Percentiles rank a stretch among this genome's conserved stretches.
phyloP scores from a whole-genome alignment of 768 basidiomycete genomes.

The Chlorophyllum brunneum region DNA sequence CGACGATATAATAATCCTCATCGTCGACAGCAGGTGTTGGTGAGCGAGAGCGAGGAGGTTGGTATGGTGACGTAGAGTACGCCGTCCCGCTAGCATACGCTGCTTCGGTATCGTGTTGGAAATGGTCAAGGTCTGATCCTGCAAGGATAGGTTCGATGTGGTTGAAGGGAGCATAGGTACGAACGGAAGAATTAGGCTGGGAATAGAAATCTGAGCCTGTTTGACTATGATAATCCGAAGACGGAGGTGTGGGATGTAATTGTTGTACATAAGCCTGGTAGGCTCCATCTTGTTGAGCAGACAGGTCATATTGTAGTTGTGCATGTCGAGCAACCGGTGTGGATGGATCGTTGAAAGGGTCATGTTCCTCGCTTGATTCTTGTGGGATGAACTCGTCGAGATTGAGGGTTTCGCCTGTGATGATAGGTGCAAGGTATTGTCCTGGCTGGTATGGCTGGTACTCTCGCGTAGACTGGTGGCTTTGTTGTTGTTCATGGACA shows the following conservation, averaged over 20 bases:
- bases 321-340: constrained; percentile 17
- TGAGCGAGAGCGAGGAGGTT: constrained; percentile 63
- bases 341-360: constrained; percentile 25
- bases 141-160: constrained; percentile 30
- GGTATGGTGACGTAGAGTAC: constrained; percentile 43
- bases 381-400: constrained; percentile 30
- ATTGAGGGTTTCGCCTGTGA: constrained; percentile 63
- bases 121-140: constrained; percentile 46
- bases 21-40: constrained; percentile 74
- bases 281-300: constrained; percentile 19
- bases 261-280: constrained; percentile 36
- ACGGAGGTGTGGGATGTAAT: constrained; percentile 25
- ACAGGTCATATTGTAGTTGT: constrained; percentile 2
- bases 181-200: neutral
- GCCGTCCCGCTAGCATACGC: constrained; percentile 62
- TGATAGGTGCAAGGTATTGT: constrained; percentile 55
- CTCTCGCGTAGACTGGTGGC: constrained; percentile 17
- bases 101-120: constrained; percentile 54
- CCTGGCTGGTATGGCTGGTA: constrained; percentile 57
- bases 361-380: constrained; percentile 15
- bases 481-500: constrained; percentile 14
- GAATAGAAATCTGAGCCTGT: neutral
- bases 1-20: constrained; percentile 63
- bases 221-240: constrained; percentile 5
- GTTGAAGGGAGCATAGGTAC: constrained; percentile 29